Evolutionary conservation across 2,329 filamentous ascomycete genomes (phyloP).

Genomic region (Hypoxylon sp.): DNA sequence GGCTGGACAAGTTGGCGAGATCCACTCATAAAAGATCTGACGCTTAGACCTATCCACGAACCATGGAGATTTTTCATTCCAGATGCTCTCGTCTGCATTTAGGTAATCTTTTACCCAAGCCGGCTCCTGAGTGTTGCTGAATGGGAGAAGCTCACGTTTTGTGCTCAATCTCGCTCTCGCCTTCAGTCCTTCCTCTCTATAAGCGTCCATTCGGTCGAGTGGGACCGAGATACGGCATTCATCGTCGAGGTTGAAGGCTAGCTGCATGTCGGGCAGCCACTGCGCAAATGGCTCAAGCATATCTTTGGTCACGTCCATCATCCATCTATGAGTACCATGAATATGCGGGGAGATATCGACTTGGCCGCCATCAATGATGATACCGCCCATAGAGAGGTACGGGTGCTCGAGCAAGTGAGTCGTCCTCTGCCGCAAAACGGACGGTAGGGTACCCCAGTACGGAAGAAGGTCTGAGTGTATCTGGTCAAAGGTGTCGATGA

Average conservation of each 20-base stretch:
- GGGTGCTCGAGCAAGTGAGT: conserved; percentile 53
- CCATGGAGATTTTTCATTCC: conserved; percentile 46
- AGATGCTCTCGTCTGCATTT: conserved; percentile 47
- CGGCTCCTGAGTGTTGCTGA: conserved; percentile 45
- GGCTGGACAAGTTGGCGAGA: conserved; percentile 62
- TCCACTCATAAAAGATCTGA: conserved; percentile 57
- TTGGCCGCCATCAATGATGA: conserved; percentile 54
- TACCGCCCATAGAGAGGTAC: conserved; percentile 53
- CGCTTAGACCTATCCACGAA: conserved; percentile 50
- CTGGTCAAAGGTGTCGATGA: conserved; percentile 80
- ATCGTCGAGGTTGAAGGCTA: conserved; percentile 67
- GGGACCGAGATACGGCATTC: conserved; percentile 65
- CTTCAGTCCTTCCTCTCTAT: conserved; percentile 51
- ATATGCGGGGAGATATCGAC: conserved; percentile 54
- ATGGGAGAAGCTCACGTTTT: conserved; percentile 44
- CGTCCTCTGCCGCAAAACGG: conserved; percentile 70
- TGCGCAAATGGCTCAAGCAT: conserved; percentile 61
- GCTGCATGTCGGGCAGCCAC: conserved; percentile 67
- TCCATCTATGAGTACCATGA: conserved; percentile 56
- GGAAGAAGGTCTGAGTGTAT: conserved; percentile 76
- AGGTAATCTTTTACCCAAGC: conserved; percentile 49
- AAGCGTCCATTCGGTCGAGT: conserved; percentile 59
- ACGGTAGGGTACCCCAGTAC: conserved; percentile 77
- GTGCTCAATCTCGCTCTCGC: conserved; percentile 49
- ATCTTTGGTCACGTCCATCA: conserved; percentile 56